Evolutionary conservation across 768 basidiomycete genomes (phyloP).

Genomic region (Suillus hirtellus): DNA sequence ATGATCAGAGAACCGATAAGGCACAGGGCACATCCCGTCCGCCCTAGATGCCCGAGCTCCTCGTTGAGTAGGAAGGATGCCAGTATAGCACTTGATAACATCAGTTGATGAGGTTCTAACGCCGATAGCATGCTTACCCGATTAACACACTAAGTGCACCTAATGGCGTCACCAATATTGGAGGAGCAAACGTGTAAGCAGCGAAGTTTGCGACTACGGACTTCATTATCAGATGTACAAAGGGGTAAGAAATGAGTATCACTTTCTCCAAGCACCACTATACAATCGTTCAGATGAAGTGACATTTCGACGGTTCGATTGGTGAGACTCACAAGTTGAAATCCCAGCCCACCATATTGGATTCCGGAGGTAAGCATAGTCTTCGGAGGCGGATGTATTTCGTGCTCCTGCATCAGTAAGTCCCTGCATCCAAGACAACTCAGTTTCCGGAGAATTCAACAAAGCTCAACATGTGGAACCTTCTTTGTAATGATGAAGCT

Average conservation of each 20-base stretch:
- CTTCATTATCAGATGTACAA: constrained; percentile 1
- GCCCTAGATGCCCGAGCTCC: constrained; percentile 90
- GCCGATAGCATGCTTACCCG: constrained; percentile 57
- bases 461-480: constrained; percentile 43
- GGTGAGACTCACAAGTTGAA: constrained; percentile 68
- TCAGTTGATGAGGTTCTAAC: constrained; percentile 11
- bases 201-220: constrained; percentile 82
- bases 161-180: constrained; percentile 97
- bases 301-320: constrained; percentile 12
- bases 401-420: constrained; percentile 80
- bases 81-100: constrained; percentile 71
- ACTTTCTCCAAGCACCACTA: constrained; percentile 96
- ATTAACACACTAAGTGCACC: constrained; percentile 95
- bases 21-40: constrained; percentile 82
- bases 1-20: constrained; percentile 90
- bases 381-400: constrained; percentile 67
- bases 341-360: constrained; percentile 99
- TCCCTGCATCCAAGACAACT: constrained; percentile 54
- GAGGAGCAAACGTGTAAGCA: constrained; percentile 96
- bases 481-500: constrained; percentile 99
- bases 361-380: constrained; percentile 83
- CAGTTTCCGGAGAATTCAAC: not conserved
- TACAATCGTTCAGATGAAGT: constrained; percentile 8
- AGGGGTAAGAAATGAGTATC: constrained; percentile 13
- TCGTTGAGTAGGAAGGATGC: constrained; percentile 93